Conservation (phyloP, 2,329 filamentous ascomycete genomes). For the Gremmenia infestans region DNA sequence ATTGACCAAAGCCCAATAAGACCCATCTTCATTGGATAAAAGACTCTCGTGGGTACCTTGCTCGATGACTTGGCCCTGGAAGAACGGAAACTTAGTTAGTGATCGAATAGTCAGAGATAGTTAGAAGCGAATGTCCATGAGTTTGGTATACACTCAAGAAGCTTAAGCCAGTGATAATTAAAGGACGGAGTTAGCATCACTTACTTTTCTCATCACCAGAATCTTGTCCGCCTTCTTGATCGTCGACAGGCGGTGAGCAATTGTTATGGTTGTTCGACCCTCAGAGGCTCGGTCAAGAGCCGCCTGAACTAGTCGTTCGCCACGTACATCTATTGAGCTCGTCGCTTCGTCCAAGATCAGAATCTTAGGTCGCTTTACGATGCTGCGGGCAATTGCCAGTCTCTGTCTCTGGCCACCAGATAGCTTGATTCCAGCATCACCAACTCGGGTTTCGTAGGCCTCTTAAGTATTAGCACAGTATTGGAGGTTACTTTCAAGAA, state of each 20-base stretch:
- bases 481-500: not conserved
- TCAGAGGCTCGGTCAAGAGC: slow-evolving; percentile 50
- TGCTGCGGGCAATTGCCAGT: slow-evolving; percentile 65
- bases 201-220: slow-evolving; percentile 71
- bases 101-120: too few species aligned
- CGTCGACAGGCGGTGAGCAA: slow-evolving; percentile 63
- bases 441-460: slow-evolving; percentile 69
- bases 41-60: slow-evolving; percentile 71
- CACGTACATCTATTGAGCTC: slow-evolving; percentile 44
- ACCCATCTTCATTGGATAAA: slow-evolving; percentile 50
- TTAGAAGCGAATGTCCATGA: too few species aligned
- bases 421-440: slow-evolving; percentile 71
- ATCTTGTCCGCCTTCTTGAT: slow-evolving; percentile 76
- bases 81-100: not conserved
- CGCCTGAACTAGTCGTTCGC: slow-evolving; percentile 46
- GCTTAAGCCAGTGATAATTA: not conserved
- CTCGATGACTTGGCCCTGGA: slow-evolving; percentile 64
- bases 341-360: slow-evolving; percentile 69
- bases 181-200: slow-evolving; percentile 81
- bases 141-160: too few species aligned
- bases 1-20: slow-evolving; percentile 64
- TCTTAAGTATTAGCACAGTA: slow-evolving; percentile 29
- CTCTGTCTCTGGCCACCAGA: slow-evolving; percentile 77
- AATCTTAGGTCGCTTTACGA: slow-evolving; percentile 64
- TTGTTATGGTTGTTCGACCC: slow-evolving; percentile 56